Percentiles rank a stretch among this genome's conserved stretches.
Evolutionary conservation across 495 filamentous ascomycete species (phyloP).

Genomic region (Annulohypoxylon moriforme): DNA sequence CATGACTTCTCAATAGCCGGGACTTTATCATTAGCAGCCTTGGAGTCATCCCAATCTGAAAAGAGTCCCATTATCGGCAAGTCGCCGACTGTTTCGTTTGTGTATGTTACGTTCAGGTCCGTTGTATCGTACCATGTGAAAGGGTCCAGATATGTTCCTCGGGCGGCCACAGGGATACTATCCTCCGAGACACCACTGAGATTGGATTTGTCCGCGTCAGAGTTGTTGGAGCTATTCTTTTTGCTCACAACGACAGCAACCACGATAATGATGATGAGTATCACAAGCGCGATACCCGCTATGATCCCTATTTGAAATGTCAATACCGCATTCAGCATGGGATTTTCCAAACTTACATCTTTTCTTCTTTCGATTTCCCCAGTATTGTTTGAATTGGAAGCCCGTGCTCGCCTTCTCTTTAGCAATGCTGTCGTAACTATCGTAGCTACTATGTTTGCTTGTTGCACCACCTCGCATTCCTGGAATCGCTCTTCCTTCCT

Average conservation of each 20-base stretch:
- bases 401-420: slow-evolving; percentile 46
- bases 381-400: not conserved
- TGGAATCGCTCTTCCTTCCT: slow-evolving; percentile 66
- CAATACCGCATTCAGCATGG: slow-evolving; percentile 12
- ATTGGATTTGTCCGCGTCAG: slow-evolving; percentile 59
- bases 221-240: slow-evolving; percentile 62
- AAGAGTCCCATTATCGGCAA: slow-evolving; percentile 91
- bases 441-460: slow-evolving; percentile 50
- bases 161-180: slow-evolving; percentile 72
- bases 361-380: slow-evolving; percentile 54
- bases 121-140: slow-evolving; percentile 92
- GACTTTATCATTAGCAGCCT: slow-evolving; percentile 79
- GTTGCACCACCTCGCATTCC: slow-evolving; percentile 50
- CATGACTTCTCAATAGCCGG: slow-evolving; percentile 79
- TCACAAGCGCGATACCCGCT: slow-evolving; percentile 61
- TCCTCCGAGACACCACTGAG: slow-evolving; percentile 68
- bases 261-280: slow-evolving; percentile 78
- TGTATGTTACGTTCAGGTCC: slow-evolving; percentile 96
- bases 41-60: slow-evolving; percentile 86
- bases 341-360: slow-evolving; percentile 54
- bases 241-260: slow-evolving; percentile 78
- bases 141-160: slow-evolving; percentile 86
- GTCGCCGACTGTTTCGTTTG: slow-evolving; percentile 82
- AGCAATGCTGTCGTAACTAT: slow-evolving; percentile 53
- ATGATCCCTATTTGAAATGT: slow-evolving; percentile 61